These are phyloP conservation scores for Paracoccidioides lutzii DNA, from an alignment of 2,329 filamentous ascomycete genomes.

Conservation along the genomic window DNA sequence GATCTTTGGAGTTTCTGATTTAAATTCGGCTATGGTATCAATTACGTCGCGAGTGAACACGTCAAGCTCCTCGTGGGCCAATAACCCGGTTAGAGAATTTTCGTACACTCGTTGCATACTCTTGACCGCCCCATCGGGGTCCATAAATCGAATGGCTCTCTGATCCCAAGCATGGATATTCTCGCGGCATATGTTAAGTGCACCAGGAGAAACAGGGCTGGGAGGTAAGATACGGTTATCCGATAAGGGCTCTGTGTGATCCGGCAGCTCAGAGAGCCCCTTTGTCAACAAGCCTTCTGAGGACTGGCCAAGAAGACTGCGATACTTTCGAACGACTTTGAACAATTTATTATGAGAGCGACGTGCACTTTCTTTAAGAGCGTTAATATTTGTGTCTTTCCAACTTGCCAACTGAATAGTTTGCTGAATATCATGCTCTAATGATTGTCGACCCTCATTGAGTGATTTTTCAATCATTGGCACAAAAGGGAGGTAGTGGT, in stretches of 20 bases:
- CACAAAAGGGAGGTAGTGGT: slow-evolving; percentile 61
- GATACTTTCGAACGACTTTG: slow-evolving; percentile 81
- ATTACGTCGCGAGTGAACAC: slow-evolving; percentile 57
- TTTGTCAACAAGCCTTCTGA: slow-evolving; percentile 46
- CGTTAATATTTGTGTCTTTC: slow-evolving; percentile 94
- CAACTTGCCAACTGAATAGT: slow-evolving; percentile 89
- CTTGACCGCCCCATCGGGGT: slow-evolving; percentile 54
- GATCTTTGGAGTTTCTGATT: slow-evolving; percentile 68
- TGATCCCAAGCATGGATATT: slow-evolving; percentile 24
- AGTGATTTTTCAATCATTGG: slow-evolving; percentile 52
- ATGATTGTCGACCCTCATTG: slow-evolving; percentile 49
- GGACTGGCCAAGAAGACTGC: slow-evolving; percentile 62
- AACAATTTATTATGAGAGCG: slow-evolving; percentile 88
- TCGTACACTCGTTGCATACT: slow-evolving; percentile 57
- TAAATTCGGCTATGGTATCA: slow-evolving; percentile 57
- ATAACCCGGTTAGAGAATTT: slow-evolving; percentile 39
- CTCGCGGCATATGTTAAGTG: slow-evolving; percentile 22
- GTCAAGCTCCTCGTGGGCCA: slow-evolving; percentile 49
- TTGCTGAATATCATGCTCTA: slow-evolving; percentile 91
- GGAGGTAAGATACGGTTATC: background rate
- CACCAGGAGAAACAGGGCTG: slow-evolving; percentile 16
- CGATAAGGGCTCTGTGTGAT: slow-evolving; percentile 15
- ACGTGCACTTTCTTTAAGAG: slow-evolving; percentile 75
- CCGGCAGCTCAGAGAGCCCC: slow-evolving; percentile 23
- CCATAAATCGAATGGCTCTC: slow-evolving; percentile 54